A percentile compares a stretch with the other conserved stretches of the same genome.
These are phyloP conservation scores for Calendula officinalis DNA, from an alignment of 129 eudicot species.

Conservation along the genomic window DNA sequence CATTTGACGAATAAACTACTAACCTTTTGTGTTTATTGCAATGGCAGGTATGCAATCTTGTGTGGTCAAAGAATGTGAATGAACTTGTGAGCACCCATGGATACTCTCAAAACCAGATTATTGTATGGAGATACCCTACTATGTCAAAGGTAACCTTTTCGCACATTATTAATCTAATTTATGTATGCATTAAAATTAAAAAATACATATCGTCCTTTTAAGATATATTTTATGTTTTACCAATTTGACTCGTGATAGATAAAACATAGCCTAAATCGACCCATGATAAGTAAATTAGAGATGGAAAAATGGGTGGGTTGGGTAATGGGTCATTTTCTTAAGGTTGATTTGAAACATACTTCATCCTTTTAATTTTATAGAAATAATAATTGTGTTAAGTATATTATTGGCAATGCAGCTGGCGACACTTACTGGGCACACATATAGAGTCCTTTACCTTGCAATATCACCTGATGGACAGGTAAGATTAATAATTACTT, in stretches of 20 bases:
- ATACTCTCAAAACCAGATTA: conserved; percentile 91
- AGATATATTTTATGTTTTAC: neutral
- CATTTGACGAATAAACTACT: neutral
- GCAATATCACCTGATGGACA: conserved; percentile 98
- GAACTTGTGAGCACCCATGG: conserved; percentile 99
- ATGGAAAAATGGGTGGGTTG: no score
- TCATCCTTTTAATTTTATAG: neutral
- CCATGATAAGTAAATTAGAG: neutral
- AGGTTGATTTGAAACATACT: no score
- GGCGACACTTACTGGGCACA: conserved; percentile 94
- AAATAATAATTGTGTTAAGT: neutral
- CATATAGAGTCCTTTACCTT: conserved; percentile 88
- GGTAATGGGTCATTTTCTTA: no score
- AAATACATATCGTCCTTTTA: no score
- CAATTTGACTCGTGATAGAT: neutral
- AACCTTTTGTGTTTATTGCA: conserved; percentile 7
- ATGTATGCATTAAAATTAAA: no score
- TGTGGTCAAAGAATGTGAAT: conserved; percentile 95
- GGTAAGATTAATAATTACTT: conserved; percentile 38
- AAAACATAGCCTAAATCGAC: neutral
- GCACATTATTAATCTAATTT: no score
- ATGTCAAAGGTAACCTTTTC: conserved; percentile 75
- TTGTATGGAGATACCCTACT: conserved; percentile 93
- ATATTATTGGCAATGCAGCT: conserved; percentile 46
- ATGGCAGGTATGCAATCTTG: conserved; percentile 96